Evolutionary conservation across 257 asterid genomes (phyloP).

Genomic region (Lycium ferocissimum): DNA sequence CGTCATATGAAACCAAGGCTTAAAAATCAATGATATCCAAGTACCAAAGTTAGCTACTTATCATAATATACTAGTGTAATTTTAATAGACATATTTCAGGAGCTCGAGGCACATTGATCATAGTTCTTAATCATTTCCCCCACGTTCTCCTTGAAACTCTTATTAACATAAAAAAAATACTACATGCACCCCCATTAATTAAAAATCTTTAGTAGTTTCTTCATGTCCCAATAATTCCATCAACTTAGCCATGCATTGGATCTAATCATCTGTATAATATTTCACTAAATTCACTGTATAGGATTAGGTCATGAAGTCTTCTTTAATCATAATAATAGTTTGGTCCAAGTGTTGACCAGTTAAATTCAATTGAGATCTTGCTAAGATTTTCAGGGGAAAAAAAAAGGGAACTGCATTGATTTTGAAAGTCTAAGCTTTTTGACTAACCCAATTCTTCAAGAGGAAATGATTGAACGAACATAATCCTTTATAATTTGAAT

Average conservation of each 20-base stretch:
- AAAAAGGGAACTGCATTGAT: background rate
- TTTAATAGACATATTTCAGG: constrained; percentile 23
- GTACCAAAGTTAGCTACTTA: constrained; percentile 9
- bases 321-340: background rate
- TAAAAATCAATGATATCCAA: constrained; percentile 24
- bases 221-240: constrained; percentile 49
- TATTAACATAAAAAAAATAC: background rate
- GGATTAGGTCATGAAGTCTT: constrained; percentile 13
- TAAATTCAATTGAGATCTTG: background rate
- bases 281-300: background rate
- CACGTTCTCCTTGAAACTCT: constrained; percentile 43
- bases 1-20: constrained; percentile 27
- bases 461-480: background rate
- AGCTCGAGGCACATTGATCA: constrained; percentile 26
- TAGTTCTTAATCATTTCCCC: constrained; percentile 48
- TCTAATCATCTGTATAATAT: background rate
- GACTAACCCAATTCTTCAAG: background rate
- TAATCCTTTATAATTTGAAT: background rate
- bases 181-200: constrained; percentile 6
- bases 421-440: background rate
- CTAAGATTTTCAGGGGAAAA: background rate
- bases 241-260: constrained; percentile 30
- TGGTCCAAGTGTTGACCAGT: constrained; percentile 6
- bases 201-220: constrained; percentile 18
- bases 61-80: background rate